Conservation (phyloP, 164 flowering plant genomes). For the Tetrastigma voinierianum region DNA sequence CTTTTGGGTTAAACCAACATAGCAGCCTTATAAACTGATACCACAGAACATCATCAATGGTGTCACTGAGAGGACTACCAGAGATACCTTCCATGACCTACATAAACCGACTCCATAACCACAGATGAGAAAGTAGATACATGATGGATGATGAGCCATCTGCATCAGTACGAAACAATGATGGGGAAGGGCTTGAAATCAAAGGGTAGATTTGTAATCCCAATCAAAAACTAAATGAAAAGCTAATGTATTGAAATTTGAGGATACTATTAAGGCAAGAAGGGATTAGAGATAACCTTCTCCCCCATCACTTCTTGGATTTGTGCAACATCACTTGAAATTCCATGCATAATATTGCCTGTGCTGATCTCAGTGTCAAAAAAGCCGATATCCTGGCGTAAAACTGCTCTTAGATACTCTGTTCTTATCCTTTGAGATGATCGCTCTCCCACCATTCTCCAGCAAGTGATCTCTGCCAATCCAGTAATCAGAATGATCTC, state of each 20-base stretch:
- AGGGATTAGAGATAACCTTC: conserved; percentile 40
- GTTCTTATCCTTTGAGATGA: conserved; percentile 68
- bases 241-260: neutral
- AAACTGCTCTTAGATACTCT: conserved; percentile 51
- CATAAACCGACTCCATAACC: conserved; percentile 62
- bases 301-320: conserved; percentile 86
- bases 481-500: too few species aligned
- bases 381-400: conserved; percentile 71
- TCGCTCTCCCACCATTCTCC: conserved; percentile 76
- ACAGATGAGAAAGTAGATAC: conserved; percentile 62
- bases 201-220: too few species aligned
- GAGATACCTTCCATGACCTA: conserved; percentile 70
- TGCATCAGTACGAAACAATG: conserved; percentile 25
- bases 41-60: conserved; percentile 79
- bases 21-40: conserved; percentile 72
- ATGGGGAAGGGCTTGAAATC: neutral
- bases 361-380: conserved; percentile 63
- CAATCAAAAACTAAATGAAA: neutral
- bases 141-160: conserved; percentile 79
- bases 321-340: conserved; percentile 76
- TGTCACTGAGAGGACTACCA: conserved; percentile 65
- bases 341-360: conserved; percentile 73
- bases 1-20: conserved; percentile 72
- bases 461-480: conserved; percentile 68
- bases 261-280: neutral